Base-by-base conservation (phyloP, 345 rosid species). In the Acer negundo region DNA sequence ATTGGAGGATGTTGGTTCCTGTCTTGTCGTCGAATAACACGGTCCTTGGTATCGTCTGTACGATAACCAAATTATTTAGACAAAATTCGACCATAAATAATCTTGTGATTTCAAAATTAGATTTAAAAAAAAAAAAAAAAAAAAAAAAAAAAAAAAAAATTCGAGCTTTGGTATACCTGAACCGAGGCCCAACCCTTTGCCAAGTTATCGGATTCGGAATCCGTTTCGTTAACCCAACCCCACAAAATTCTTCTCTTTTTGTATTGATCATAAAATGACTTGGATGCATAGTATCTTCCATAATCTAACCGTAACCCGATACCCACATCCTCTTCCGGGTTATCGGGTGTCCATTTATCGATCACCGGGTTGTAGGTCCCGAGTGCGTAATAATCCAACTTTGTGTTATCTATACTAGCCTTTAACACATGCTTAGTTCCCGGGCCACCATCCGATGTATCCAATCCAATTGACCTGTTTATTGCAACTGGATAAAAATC, bases 191-290 rank as follows among this genome's bases (percentile, higher is more conserved):
- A 96, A 0, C 99, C 99, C 77, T 96, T 96, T 28, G 77, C 68
- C 59, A 96, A 79, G 79, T 96, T 93, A 83, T 87, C 89, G 24
- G 47, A 56, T 72, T 86, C 95, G 1, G 94, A 85, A 35, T 96
- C 99, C 35, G 98, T 92, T 80, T 96, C 99, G 74, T 93, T 92
- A 53, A 91, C 90, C 99, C 99, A 94, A 55, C 99, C 93, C 99
- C 97, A 96, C 28, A 92, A 69, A 47, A 96, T 82, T 76, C 99
- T 90, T 70, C 99, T 82, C 75, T 81, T 75, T 59, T 86, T 92
- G 73, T 77, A 61, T 69, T 83, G 94, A 79, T 96, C 99, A 66
- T 81, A 96, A 79, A 96, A 96, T 16, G 98, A 80, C 80, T 96
- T 96, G 2, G 98, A 96, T 15, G 99, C 99, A 72, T 96, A 96